phyloP scores from a whole-genome alignment of 75 land plant genomes.

The Sequoiadendron giganteum region DNA sequence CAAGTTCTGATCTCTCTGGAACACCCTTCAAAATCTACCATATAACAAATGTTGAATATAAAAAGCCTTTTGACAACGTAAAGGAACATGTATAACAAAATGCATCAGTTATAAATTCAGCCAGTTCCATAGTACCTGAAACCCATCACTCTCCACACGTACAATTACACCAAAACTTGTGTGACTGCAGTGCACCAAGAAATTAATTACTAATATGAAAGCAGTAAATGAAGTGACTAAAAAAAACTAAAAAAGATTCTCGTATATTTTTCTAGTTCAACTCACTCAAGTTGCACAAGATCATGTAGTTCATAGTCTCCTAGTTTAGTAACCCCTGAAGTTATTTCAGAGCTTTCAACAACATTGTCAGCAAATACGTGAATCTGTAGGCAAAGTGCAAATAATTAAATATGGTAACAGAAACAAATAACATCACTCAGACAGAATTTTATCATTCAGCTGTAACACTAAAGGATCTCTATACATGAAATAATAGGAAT shows the following conservation, averaged over 20 bases:
- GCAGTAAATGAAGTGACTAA: neutral
- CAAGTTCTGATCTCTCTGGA: slow-evolving; percentile 84
- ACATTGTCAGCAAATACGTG: slow-evolving; percentile 90
- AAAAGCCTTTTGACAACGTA: neutral
- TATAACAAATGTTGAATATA: neutral
- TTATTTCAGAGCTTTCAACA: slow-evolving; percentile 94
- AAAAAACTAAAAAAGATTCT: neutral
- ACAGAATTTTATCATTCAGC: neutral
- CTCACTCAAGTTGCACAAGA: slow-evolving; percentile 86
- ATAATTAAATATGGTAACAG: neutral
- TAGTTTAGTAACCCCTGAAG: slow-evolving; percentile 76
- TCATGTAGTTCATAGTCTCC: slow-evolving; percentile 96
- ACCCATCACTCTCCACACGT: slow-evolving; percentile 88
- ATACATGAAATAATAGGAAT: neutral
- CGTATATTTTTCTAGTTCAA: neutral
- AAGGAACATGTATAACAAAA: neutral
- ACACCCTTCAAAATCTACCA: slow-evolving; percentile 80
- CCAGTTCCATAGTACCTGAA: slow-evolving; percentile 56
- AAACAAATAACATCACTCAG: neutral
- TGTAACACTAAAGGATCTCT: neutral
- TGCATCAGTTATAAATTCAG: neutral
- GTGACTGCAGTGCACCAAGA: slow-evolving; percentile 58
- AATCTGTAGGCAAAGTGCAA: slow-evolving; percentile 41
- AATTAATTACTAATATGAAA: neutral
- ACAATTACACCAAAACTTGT: slow-evolving; percentile 86